phyloP scores from a whole-genome alignment of 129 eudicot species.

The Oenanthe sinensis region DNA sequence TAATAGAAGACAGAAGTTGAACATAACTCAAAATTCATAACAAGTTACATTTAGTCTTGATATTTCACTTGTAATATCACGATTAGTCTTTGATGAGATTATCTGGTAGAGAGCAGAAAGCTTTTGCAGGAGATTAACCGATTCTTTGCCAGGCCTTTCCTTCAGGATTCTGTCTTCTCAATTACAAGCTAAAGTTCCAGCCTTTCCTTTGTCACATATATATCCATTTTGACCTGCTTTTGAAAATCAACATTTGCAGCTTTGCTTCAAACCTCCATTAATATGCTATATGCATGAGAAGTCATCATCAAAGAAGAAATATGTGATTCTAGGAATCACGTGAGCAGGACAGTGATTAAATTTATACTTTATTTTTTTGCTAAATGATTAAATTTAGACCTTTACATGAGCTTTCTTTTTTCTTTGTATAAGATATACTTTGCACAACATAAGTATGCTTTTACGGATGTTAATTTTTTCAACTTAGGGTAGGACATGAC shows the following conservation, averaged over 20 bases:
- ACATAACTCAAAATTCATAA: neutral
- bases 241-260: neutral
- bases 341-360: neutral
- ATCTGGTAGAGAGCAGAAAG: constrained; percentile 53
- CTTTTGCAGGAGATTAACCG: constrained; percentile 70
- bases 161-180: constrained; percentile 46
- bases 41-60: too few relatives aligned
- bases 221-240: constrained; percentile 32
- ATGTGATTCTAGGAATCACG: neutral
- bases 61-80: neutral
- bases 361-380: too few relatives aligned
- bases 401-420: neutral
- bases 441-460: neutral
- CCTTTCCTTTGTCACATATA: constrained; percentile 50
- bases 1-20: neutral
- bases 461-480: too few relatives aligned
- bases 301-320: neutral
- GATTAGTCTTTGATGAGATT: constrained; percentile 25
- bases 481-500: neutral
- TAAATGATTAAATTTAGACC: neutral
- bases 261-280: neutral
- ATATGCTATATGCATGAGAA: neutral
- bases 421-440: neutral
- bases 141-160: constrained; percentile 49
- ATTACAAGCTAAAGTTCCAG: constrained; percentile 71